These are phyloP conservation scores for Colletotrichum phormii DNA, from an alignment of 2,329 filamentous ascomycete genomes.

Conservation along the genomic window DNA sequence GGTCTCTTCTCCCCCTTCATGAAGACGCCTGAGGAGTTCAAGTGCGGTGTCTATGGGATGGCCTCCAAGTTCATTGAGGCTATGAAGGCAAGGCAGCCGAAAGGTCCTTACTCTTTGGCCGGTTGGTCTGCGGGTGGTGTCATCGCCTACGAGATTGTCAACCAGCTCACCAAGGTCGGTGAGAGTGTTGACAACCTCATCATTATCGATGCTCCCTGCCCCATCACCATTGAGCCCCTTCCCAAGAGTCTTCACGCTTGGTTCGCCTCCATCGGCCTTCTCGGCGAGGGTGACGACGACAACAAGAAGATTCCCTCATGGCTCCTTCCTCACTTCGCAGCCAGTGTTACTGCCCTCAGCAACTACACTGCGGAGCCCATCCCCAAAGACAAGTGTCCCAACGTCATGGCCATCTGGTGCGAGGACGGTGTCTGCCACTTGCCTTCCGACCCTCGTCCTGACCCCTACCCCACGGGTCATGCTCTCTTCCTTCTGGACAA, in stretches of 20 bases:
- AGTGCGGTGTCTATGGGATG: slow-evolving; percentile 66
- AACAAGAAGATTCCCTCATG: slow-evolving; percentile 73
- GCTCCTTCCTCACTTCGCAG: slow-evolving; percentile 79
- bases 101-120: slow-evolving; percentile 74
- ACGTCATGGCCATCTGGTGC: slow-evolving; percentile 76
- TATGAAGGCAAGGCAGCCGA: slow-evolving; percentile 77
- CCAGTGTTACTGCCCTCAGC: slow-evolving; percentile 75
- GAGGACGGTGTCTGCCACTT: slow-evolving; percentile 78
- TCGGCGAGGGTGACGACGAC: slow-evolving; percentile 69
- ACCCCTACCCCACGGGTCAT: slow-evolving; percentile 69
- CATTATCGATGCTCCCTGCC: slow-evolving; percentile 75
- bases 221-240: slow-evolving; percentile 75
- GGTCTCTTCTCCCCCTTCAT: slow-evolving; percentile 72
- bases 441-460: slow-evolving; percentile 73
- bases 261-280: slow-evolving; percentile 78
- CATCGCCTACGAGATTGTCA: slow-evolving; percentile 75
- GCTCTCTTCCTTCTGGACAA: slow-evolving; percentile 80
- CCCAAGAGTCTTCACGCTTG: slow-evolving; percentile 75
- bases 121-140: slow-evolving; percentile 85
- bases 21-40: slow-evolving; percentile 68
- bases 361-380: slow-evolving; percentile 76
- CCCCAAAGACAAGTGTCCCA: slow-evolving; percentile 67
- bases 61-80: slow-evolving; percentile 62
- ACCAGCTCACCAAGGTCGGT: slow-evolving; percentile 67
- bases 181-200: slow-evolving; percentile 70